phyloP scores from a whole-genome alignment of 169 alveolate species.

The Cryptosporidium muris region DNA sequence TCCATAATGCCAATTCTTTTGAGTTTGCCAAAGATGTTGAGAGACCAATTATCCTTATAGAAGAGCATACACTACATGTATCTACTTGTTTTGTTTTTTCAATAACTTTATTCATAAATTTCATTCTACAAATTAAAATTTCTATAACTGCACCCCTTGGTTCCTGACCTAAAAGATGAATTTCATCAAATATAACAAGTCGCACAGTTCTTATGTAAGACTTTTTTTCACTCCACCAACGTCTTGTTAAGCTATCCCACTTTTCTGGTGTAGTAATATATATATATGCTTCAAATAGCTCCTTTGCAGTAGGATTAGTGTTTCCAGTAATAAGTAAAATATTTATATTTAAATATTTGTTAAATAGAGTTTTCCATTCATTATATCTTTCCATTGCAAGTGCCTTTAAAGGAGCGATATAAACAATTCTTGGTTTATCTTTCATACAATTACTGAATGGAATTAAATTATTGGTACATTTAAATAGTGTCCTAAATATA shows the following conservation, averaged over 20 bases:
- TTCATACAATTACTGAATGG: slow-evolving; percentile 75
- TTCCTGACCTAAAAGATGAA: slow-evolving; percentile 96
- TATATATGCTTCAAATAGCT: slow-evolving; percentile 87
- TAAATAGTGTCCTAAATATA: slow-evolving; percentile 88
- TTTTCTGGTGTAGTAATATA: slow-evolving; percentile 99
- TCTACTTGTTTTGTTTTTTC: slow-evolving; percentile 74
- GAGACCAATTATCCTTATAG: slow-evolving; percentile 93
- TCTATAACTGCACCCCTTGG: slow-evolving; percentile 97
- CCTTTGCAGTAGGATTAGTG: slow-evolving; percentile 89
- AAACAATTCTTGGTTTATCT: slow-evolving; percentile 86
- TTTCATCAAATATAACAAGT: slow-evolving; percentile 97
- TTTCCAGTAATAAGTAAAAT: slow-evolving; percentile 98
- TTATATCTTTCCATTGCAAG: slow-evolving; percentile 87
- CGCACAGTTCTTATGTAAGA: slow-evolving; percentile 91
- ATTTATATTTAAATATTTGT: slow-evolving; percentile 81
- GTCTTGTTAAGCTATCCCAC: slow-evolving; percentile 99
- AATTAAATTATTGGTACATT: slow-evolving; percentile 76
- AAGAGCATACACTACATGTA: background rate
- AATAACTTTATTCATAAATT: slow-evolving; percentile 89
- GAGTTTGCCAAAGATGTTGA: slow-evolving; percentile 99
- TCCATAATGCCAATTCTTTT: slow-evolving; percentile 96
- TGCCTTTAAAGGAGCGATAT: slow-evolving; percentile 99
- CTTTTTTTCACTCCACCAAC: slow-evolving; percentile 92
- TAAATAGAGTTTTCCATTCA: slow-evolving; percentile 91
- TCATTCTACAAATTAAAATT: slow-evolving; percentile 96